Evolutionary conservation across 306 rosid genomes (phyloP), one percentile per base, ranked within the genome.

Genomic region (Leucaena leucocephala): DNA sequence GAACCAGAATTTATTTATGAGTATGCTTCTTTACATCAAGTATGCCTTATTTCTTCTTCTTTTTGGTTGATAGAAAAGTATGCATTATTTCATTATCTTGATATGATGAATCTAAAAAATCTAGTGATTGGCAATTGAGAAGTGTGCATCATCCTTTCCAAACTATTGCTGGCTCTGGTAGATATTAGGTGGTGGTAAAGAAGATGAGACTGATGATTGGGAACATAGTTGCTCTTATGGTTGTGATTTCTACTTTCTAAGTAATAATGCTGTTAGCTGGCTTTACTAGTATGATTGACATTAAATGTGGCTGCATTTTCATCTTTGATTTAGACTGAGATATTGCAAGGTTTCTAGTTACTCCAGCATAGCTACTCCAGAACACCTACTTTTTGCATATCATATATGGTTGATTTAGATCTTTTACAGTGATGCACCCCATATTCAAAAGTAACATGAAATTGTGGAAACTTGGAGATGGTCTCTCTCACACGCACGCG

Each of bases 301-400:
- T 73, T 82, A 75, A 72, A 85, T 57, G 74, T 80, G 17, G 35
- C 70, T 80, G 63, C 70, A 68, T 70, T 63, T 27, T 79, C 63
- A 58, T 75, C 9, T 42, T 42, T 58, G 33, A 40, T 79, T 59
- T n/a, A 39, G 16, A 78, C 54, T 57, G 44, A 54, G 78, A 68
- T 74, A 43, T 21, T 80, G 36, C 69, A 27, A 68, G 52, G 59
- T 57, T 21, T 55, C 42, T 77, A 36, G 17, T 76, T 80, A 9
- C 43, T 68, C 58, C 21, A 50, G 58, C 58, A 39, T 36, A 8
- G 21, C 22, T 40, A 7, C 14, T 65, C 70, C 46, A 36, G 7
- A 65, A 16, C 39, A 13, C 38, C 12, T 8, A 5, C 4, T 62
- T 33, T 62, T 13, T 12, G 68, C 8, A 2, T 13, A 14, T 14